Conservation (phyloP, 2,329 filamentous ascomycete species). For the Exophiala xenobiotica region DNA sequence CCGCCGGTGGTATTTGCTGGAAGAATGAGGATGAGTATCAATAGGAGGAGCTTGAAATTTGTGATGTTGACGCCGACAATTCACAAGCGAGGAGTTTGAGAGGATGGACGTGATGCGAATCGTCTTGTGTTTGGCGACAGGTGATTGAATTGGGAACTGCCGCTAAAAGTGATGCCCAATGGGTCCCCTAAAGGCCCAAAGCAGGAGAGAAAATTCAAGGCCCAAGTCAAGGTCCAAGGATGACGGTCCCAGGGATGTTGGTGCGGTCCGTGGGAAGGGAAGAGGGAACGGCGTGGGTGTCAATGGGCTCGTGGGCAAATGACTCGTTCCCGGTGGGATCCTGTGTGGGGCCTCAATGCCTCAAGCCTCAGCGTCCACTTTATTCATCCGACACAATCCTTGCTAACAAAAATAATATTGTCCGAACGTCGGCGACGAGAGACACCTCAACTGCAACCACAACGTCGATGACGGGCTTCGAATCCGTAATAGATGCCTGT, state of each 20-base stretch:
- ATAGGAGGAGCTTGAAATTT: not conserved
- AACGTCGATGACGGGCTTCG: too few species aligned
- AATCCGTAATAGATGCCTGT: too few species aligned
- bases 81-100: not conserved
- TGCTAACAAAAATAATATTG: too few species aligned
- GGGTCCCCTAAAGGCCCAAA: not conserved
- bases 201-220: not conserved
- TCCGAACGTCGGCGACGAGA: too few species aligned
- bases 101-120: not conserved
- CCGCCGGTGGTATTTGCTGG: not conserved
- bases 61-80: conserved; percentile 3
- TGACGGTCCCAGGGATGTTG: too few species aligned
- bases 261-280: not conserved
- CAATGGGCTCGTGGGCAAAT: not conserved
- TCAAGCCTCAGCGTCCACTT: not conserved
- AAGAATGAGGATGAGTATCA: conserved; percentile 46
- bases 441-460: too few species aligned
- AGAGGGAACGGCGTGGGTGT: too few species aligned
- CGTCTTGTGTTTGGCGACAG: conserved; percentile 1
- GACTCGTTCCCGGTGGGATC: not conserved
- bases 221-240: not conserved
- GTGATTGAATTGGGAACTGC: conserved; percentile 3
- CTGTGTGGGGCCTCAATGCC: not conserved
- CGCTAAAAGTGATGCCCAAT: not conserved
- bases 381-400: not conserved